Base-by-base conservation (phyloP, 1,284 basidiomycete genomes). In the Ceratobasidium sp. region DNA sequence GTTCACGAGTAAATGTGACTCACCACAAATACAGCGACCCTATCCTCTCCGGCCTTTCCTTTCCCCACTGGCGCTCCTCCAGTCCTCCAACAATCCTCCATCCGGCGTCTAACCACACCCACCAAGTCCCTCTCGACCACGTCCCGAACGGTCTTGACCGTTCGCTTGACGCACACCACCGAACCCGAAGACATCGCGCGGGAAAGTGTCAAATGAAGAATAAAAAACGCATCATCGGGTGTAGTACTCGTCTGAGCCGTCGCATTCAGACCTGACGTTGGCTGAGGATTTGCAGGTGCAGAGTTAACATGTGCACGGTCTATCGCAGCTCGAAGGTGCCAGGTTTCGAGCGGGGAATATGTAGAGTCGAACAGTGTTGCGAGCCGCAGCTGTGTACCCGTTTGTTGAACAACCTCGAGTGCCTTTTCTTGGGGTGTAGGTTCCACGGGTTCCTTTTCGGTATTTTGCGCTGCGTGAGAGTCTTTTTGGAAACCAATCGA, bases 181-280 rank as follows among this genome's bases (percentile, higher is more conserved):
- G 88, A 89, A 0, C 92, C 93, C 0, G 89, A 90, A 0, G 89
- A 88, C 17, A 96, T 77, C 32, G 93, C 80, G 10, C 95, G 85
- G 17, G 85, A 81, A 3, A 95, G 82, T 1, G 95, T 89, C 2
- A 89, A 83, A 78, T 96, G 97, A 72, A 97, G 80, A 68, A 98
- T 90, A 78, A 96, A 98, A 79, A 98, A 98, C 1, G 90, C 91
- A 74, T 98, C 95, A 77, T 98, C 95, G 0, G 96, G 92, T 0
- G 90, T 89, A 50, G 91, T 86, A 67, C 93, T 88, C 5, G 82
- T 83, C 76, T 76, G 72, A 3, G 81, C 38, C 42, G 53, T 13
- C 58, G 38, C 27, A 47, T 49, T 52, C 20, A 45, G 47, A 25
- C 50, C 50, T 15, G 62, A 38, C 20, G 58, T n/a, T 6, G 43